Base-by-base conservation (phyloP, 495 filamentous ascomycete species). In the Tirmania nivea region DNA sequence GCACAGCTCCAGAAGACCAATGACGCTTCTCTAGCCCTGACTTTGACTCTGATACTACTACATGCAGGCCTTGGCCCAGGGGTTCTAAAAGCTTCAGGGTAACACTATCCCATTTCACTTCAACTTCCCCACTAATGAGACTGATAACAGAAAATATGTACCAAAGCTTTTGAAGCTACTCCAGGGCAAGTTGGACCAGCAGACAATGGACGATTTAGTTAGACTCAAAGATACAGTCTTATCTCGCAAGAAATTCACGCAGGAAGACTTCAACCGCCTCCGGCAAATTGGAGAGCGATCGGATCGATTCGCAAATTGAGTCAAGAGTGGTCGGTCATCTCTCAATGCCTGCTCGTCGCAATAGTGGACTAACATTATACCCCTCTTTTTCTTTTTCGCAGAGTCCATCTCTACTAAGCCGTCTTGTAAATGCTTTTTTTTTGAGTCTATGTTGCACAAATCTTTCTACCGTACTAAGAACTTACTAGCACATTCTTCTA, bases 41-140 rank as follows among this genome's bases (percentile, higher is more conserved):
- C 61, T 51, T 54, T 61, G 35, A 54, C 34, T 31, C 45, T 59
- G 37, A 52, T 57, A 45, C 55, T 63, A 52, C 21, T 62, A n/a
- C 52, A 59, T 51, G 61, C 60, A 34, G 54, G 53, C 10, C 53
- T 55, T 16, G 49, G 34, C 34, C 49, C 52, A 34, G 61, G 61
- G 20, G 50, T 63, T 25, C 47, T 63, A 35, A 63, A 62, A 53
- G 54, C 60, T 52, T 56, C 61, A 55, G 61, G 61, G 61, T 63
- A 62, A 34, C 56, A 51, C 39, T 8, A 52, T 17, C 54, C 51
- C 51, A 52, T 20, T 21, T 54, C 54, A 16, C 47, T 48, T 25
- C 21, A 48, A 53, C 12, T 12, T 45, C 51, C 36, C 35, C 39
- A 34, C 49, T 49, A 47, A n/a, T 49, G 50, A 25, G 42, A 48